Evolutionary conservation across 2,329 filamentous ascomycete genomes (phyloP).

Genomic region (Hypoxylon sp.): DNA sequence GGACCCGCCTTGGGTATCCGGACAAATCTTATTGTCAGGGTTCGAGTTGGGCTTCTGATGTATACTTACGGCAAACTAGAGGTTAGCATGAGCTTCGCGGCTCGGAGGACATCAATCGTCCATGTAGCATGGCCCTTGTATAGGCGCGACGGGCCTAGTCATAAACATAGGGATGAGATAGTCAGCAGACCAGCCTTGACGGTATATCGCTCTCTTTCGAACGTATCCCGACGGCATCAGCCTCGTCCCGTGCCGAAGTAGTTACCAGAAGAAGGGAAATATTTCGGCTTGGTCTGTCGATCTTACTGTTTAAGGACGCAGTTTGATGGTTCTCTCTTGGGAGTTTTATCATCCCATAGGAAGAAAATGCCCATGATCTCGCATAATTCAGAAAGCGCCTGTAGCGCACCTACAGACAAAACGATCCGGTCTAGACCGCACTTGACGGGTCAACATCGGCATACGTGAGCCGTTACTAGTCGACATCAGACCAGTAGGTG

Average conservation of each 20-base stretch:
- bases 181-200: not conserved
- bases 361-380: not conserved
- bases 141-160: not conserved
- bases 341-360: not conserved
- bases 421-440: not conserved
- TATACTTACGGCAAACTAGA: not conserved
- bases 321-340: not conserved
- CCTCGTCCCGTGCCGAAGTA: constrained; percentile 1
- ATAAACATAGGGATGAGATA: not conserved
- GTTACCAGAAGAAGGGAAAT: not conserved
- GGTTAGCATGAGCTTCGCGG: not conserved
- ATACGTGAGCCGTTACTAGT: constrained; percentile 3
- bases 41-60: not conserved
- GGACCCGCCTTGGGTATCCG: not conserved
- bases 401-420: constrained; percentile 13
- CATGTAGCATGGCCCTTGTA: not conserved
- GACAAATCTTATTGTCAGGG: not conserved
- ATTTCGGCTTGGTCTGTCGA: not conserved
- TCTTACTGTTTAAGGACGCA: constrained; percentile 12
- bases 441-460: not conserved
- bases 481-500: constrained; percentile 2
- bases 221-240: not conserved
- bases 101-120: not conserved
- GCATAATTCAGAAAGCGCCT: constrained; percentile 4
- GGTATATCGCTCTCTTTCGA: not conserved